These are phyloP conservation scores for Theileria parva DNA, from an alignment of 169 alveolate species.

Conservation along the genomic window DNA sequence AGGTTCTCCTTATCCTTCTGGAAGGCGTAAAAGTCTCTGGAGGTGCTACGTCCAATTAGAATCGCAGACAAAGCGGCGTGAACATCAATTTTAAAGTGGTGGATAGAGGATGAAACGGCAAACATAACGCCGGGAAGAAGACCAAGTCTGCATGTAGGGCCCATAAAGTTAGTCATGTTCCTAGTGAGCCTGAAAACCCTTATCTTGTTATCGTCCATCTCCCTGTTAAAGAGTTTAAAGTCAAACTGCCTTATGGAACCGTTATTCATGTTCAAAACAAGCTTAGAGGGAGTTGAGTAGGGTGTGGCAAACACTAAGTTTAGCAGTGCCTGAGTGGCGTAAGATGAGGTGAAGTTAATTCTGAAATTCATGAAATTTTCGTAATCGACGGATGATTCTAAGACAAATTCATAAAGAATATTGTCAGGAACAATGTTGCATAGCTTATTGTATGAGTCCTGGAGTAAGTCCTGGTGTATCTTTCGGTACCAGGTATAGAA, in stretches of 20 bases:
- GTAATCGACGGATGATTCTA: conserved; percentile 24
- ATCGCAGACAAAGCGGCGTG: conserved; percentile 68
- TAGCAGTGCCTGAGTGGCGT: conserved; percentile 62
- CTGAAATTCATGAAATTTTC: conserved; percentile 46
- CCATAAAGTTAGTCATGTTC: conserved; percentile 76
- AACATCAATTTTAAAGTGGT: conserved; percentile 72
- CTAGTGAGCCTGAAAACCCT: conserved; percentile 78
- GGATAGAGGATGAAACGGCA: conserved; percentile 74
- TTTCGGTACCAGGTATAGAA: conserved; percentile 62
- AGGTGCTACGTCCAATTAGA: conserved; percentile 57
- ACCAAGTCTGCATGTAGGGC: conserved; percentile 82
- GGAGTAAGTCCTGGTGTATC: conserved; percentile 62
- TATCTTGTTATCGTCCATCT: conserved; percentile 54
- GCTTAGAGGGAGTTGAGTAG: conserved; percentile 59
- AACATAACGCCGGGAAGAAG: conserved; percentile 81
- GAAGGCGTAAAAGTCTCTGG: neutral
- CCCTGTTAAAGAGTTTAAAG: conserved; percentile 43
- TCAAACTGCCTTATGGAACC: conserved; percentile 56
- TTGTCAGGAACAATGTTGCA: conserved; percentile 60
- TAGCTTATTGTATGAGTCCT: conserved; percentile 59
- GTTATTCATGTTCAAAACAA: conserved; percentile 38
- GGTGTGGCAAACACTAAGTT: conserved; percentile 59
- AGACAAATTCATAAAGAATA: conserved; percentile 29
- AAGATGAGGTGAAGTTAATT: conserved; percentile 36
- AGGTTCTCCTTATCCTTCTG: neutral